These are phyloP conservation scores for Fusarium camptoceras DNA, from an alignment of 2,329 filamentous ascomycete species.

Conservation along the genomic window DNA sequence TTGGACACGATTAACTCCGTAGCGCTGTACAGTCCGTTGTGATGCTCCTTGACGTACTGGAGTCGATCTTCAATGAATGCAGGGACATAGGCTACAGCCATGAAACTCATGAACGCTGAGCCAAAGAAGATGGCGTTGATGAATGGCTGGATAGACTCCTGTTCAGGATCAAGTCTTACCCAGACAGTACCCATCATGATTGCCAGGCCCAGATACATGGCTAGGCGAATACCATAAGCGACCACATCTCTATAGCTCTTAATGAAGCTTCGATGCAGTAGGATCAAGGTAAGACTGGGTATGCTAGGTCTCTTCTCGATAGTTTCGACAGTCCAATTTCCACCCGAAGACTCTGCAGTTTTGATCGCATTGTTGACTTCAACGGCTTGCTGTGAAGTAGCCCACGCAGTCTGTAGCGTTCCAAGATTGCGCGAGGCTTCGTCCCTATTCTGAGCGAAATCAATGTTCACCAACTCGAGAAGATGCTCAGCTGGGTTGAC, in stretches of 20 bases:
- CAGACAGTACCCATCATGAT: constrained; percentile 92
- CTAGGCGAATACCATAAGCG: constrained; percentile 83
- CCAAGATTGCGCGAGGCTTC: constrained; percentile 55
- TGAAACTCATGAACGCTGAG: constrained; percentile 81
- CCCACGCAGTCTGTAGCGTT: constrained; percentile 46
- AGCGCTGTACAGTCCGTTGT: constrained; percentile 83
- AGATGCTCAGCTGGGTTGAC: constrained; percentile 85
- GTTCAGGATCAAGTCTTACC: constrained; percentile 75
- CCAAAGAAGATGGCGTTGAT: constrained; percentile 86
- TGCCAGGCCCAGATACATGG: constrained; percentile 81
- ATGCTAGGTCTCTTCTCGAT: constrained; percentile 56
- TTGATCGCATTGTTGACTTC: constrained; percentile 42
- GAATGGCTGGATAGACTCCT: constrained; percentile 81
- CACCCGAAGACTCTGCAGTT: constrained; percentile 47
- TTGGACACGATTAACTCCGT: constrained; percentile 80
- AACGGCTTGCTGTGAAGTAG: constrained; percentile 35
- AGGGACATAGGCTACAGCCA: constrained; percentile 87
- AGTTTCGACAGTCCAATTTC: constrained; percentile 27
- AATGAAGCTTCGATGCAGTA: constrained; percentile 83
- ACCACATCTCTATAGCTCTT: constrained; percentile 88
- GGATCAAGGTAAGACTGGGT: constrained; percentile 66
- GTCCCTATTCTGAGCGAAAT: constrained; percentile 69
- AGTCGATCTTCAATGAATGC: constrained; percentile 74
- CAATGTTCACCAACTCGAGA: constrained; percentile 81
- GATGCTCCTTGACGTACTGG: constrained; percentile 70